Base-by-base conservation (phyloP, 108 stramenopile species). In the Licmophora abbreviata region DNA sequence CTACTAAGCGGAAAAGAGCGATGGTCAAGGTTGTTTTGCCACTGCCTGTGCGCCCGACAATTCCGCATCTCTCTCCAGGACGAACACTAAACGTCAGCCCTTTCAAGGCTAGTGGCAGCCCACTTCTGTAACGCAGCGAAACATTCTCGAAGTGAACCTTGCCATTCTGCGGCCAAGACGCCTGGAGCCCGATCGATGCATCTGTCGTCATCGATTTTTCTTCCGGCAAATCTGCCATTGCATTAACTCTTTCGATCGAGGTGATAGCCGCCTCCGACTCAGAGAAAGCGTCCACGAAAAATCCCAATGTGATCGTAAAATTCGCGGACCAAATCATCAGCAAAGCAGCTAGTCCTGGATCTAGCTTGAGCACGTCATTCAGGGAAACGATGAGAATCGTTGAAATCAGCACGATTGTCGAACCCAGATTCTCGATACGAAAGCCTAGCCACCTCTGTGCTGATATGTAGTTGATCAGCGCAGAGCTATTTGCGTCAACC, bases 201-300 rank as follows among this genome's bases (percentile, higher is more conserved):
- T 61, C 59, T 9, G 74, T 74, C 29, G 61, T 59, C 53, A 63
- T 63, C 2, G 66, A 24, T 35, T 46, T 65, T 53, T 91, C 89
- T 50, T 74, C 62, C 0, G 82, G 73, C 22, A 84, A 48, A 25
- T 69, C 66, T 10, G 80, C 57, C 80, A 92, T 86, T 23, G 77
- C 83, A 41, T 70, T 65, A 17, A 79, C 71, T 48, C 89, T 56
- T 68, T 92, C 89, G 20, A 92, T 64, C 5, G 85, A 75, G 25
- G 89, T 92, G 38, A 92, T 82, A 0, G 82, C 70, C n/a, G 89
- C 85, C 55, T 92, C 89, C 4, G 75, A 59, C 51, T 92, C 89
- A 4, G 63, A 53, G n/a, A 92, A 74, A 14, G 61, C 65, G 18
- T 87, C 68, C 10, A 86, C 71, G 33, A 92, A 64, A 43, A 92